Percentiles rank a stretch among this genome's conserved stretches.
These are phyloP conservation scores for Pholiota molesta DNA, from an alignment of 768 basidiomycete genomes.

Conservation along the genomic window DNA sequence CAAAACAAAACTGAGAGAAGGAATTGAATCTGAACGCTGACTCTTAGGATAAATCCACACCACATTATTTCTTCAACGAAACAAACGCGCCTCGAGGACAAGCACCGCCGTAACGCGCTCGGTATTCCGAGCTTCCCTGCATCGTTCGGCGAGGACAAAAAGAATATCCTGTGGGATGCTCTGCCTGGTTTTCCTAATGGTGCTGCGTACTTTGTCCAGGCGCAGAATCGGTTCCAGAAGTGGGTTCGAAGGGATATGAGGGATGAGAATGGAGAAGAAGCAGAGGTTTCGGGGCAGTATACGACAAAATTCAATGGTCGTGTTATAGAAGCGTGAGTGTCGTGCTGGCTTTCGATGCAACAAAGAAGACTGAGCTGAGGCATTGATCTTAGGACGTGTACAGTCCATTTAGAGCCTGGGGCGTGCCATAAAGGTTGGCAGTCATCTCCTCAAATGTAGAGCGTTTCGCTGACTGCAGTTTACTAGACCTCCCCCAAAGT, in stretches of 20 bases:
- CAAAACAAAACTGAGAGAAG: neutral
- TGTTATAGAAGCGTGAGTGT: conserved; percentile 56
- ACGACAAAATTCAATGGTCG: conserved; percentile 42
- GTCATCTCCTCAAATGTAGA: neutral
- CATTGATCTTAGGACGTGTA: conserved; percentile 43
- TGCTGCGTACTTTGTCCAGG: conserved; percentile 42
- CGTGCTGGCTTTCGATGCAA: neutral
- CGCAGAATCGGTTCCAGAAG: conserved; percentile 49
- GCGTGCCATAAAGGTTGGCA: conserved; percentile 56
- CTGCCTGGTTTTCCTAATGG: conserved; percentile 53
- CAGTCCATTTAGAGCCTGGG: conserved; percentile 52
- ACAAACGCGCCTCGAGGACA: conserved; percentile 35
- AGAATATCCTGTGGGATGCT: conserved; percentile 8
- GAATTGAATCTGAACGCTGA: neutral
- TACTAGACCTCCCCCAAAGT: conserved; percentile 44
- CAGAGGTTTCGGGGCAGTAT: conserved; percentile 57
- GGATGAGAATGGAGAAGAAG: conserved; percentile 6
- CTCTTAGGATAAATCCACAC: conserved; percentile 62
- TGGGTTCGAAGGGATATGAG: conserved; percentile 28
- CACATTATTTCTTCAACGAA: conserved; percentile 33
- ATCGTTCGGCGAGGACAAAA: conserved; percentile 11
- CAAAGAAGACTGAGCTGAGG: neutral
- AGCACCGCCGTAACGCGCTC: conserved; percentile 34
- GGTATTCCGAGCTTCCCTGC: conserved; percentile 54
- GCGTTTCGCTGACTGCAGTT: neutral